Evolutionary conservation across 192 early-diverging fungal species (phyloP), one percentile per base, ranked within the genome.

Genomic region (Dissophora ornata): DNA sequence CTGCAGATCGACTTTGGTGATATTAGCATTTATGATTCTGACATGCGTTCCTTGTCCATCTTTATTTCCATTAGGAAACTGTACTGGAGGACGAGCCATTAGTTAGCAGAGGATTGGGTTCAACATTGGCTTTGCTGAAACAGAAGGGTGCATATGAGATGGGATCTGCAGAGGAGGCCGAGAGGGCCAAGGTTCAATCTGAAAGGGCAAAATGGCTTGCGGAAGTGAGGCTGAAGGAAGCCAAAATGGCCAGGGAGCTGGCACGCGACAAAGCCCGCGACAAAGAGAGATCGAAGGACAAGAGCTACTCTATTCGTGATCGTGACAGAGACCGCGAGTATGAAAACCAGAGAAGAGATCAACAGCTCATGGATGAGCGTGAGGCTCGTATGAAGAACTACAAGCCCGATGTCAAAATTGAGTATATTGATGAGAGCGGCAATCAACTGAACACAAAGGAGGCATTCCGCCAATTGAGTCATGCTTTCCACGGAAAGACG

Each of bases 401-500:
- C 62, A 93, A 88, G 56, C 97, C 97, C 1, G 90, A 95, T 46
- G 89, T 99, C 30, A 88, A 93, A 33, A 73, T 99, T 13, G 91
- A 94, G 71, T 97, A 99, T 69, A 85, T 89, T n/a, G 96, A 99
- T 78, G 93, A 94, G 47, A 85, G 85, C 32, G 97, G 97, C 10
- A 84, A 91, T 57, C 74, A 85, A 30, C 69, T 99, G 75, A 90
- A 83, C 16, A 86, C 90, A 29, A 97, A 97, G 74, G 96, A 99
- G 69, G 97, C 97, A 0, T 99, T 93, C 80, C 87, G 92, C 61
- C 88, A 89, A 59, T 77, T 95, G 30, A 95, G 94, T 36, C 96
- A 99, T 48, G 95, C 93, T 49, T 99, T 99, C 87, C 97, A 99
- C 70, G 97, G 97, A 16, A 94, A 95, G 57, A 86, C 88, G 8